These are phyloP conservation scores for Colletotrichum sp. DNA, from an alignment of 2,329 filamentous ascomycete genomes.

Conservation along the genomic window DNA sequence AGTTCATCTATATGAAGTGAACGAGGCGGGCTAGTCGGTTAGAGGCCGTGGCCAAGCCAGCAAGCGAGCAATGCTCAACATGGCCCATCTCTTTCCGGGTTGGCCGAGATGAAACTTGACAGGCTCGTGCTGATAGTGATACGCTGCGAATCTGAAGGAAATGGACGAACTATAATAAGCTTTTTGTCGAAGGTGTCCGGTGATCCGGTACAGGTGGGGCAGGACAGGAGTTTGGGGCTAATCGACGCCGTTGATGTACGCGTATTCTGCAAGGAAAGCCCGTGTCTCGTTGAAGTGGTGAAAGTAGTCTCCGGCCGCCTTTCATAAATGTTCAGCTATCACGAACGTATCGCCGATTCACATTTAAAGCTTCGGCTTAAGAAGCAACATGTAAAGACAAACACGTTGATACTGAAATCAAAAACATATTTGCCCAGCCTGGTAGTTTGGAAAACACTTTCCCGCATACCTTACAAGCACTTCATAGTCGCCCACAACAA, in stretches of 20 bases:
- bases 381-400: not conserved
- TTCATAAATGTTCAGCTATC: not conserved
- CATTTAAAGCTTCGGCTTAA: not conserved
- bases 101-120: not conserved
- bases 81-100: not conserved
- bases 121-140: not conserved
- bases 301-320: not conserved
- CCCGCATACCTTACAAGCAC: not conserved
- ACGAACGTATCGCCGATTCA: not conserved
- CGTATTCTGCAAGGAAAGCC: not conserved
- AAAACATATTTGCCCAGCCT: accelerated
- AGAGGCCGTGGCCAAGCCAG: not conserved
- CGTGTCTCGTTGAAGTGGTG: not conserved
- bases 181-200: conserved; percentile 37
- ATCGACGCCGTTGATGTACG: not conserved
- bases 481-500: not conserved
- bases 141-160: not conserved
- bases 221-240: not conserved
- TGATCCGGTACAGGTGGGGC: not conserved
- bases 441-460: not conserved
- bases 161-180: not conserved
- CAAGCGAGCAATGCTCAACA: not conserved
- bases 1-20: not conserved
- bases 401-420: not conserved
- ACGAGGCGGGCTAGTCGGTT: not conserved